Conservation (phyloP, 1,284 basidiomycete species). For the Tilletia indica region DNA sequence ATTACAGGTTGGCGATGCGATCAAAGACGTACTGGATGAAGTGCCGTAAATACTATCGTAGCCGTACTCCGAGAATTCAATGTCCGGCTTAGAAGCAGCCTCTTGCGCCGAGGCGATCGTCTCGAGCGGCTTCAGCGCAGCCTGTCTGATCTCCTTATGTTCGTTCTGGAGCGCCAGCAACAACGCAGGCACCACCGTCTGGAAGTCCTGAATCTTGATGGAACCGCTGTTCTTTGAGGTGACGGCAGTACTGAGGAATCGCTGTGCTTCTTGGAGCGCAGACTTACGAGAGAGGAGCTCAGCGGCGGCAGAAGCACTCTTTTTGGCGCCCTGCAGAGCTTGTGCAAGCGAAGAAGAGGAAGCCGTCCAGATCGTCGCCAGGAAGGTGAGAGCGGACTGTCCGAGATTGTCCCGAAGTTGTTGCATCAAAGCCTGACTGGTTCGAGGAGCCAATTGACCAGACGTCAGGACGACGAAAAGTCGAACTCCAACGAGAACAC, state of each 20-base stretch:
- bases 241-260: no score
- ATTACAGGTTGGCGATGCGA: constrained; percentile 43
- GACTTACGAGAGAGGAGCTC: constrained; percentile 61
- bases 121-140: constrained; percentile 68
- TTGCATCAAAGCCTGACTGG: constrained; percentile 26
- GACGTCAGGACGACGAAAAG: background rate
- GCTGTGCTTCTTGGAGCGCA: constrained; percentile 71
- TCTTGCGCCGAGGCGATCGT: constrained; percentile 57
- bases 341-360: constrained; percentile 16
- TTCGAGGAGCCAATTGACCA: background rate
- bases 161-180: constrained; percentile 67
- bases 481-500: background rate
- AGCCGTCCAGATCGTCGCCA: constrained; percentile 68
- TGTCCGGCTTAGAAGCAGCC: constrained; percentile 53
- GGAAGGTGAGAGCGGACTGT: constrained; percentile 75
- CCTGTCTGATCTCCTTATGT: constrained; percentile 64
- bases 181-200: constrained; percentile 76
- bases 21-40: constrained; percentile 60
- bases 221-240: background rate
- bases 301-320: background rate
- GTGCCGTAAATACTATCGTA: constrained; percentile 78
- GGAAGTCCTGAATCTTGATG: constrained; percentile 66
- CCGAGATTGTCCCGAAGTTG: constrained; percentile 68
- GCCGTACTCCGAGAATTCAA: constrained; percentile 57
- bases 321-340: constrained; percentile 10